These are phyloP conservation scores for Cucurbitaria berberidis DNA, from an alignment of 2,329 filamentous ascomycete species.

Conservation along the genomic window DNA sequence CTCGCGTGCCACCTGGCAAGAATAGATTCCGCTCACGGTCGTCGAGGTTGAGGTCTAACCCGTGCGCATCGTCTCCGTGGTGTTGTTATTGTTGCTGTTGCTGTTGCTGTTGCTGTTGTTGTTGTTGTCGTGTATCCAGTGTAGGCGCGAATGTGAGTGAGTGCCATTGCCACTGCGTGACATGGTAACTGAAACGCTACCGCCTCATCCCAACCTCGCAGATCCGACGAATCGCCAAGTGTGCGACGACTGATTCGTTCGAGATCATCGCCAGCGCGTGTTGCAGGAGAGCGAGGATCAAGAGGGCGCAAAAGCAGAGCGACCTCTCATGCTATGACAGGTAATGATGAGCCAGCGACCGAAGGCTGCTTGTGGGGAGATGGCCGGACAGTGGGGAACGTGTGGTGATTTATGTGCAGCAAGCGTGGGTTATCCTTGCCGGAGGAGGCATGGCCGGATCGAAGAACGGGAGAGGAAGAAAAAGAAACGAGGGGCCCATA, in stretches of 20 bases:
- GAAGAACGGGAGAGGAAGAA: slow-evolving; percentile 1
- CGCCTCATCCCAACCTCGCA: slow-evolving; percentile 9
- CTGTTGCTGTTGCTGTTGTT: too few relatives aligned
- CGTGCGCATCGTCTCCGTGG: neutral
- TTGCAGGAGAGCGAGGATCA: slow-evolving; percentile 1
- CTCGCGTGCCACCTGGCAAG: neutral
- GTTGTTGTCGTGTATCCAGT: neutral
- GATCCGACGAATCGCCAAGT: slow-evolving; percentile 6
- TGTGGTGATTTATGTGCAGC: slow-evolving; percentile 8
- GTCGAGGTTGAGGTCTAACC: neutral
- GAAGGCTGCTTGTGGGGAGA: slow-evolving; percentile 21
- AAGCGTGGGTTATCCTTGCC: slow-evolving; percentile 8
- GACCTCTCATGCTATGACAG: slow-evolving; percentile 26
- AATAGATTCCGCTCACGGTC: neutral
- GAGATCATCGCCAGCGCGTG: neutral
- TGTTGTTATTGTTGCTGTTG: too few relatives aligned
- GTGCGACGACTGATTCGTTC: neutral
- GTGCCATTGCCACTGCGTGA: neutral
- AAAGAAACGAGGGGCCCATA: slow-evolving; percentile 5
- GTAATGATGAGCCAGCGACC: slow-evolving; percentile 9
- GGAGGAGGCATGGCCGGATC: slow-evolving; percentile 4
- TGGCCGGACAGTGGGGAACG: slow-evolving; percentile 14
- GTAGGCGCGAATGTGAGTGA: neutral
- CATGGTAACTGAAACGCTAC: slow-evolving; percentile 7
- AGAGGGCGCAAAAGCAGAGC: slow-evolving; percentile 23